phyloP scores from a whole-genome alignment of 805 yeast species.

The Sungouiella blattae region DNA sequence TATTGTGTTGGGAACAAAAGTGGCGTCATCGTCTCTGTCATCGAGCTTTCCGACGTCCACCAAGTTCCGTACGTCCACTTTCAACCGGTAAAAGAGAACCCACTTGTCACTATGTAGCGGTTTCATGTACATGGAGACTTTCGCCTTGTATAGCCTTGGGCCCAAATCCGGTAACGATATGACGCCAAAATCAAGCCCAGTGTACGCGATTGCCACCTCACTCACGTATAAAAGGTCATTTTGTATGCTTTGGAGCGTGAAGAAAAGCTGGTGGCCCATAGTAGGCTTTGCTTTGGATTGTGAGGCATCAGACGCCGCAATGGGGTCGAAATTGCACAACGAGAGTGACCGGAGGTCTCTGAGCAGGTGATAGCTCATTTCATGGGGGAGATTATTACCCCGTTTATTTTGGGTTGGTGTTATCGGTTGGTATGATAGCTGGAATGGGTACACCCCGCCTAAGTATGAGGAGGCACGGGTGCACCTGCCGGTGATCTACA shows the following conservation, averaged over 20 bases:
- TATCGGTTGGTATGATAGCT: too few species aligned
- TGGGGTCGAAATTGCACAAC: not conserved
- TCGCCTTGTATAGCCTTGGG: constrained; percentile 1
- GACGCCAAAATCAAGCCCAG: constrained; percentile 27
- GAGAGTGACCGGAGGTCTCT: not conserved
- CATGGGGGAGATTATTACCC: too few species aligned
- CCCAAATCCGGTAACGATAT: constrained; percentile 21
- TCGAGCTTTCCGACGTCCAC: not conserved
- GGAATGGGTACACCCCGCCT: too few species aligned
- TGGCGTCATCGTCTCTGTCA: not conserved
- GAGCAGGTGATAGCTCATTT: not conserved
- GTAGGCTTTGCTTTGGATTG: not conserved
- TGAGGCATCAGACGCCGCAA: not conserved
- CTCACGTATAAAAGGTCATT: constrained; percentile 28
- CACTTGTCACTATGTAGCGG: not conserved
- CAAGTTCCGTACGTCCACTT: constrained; percentile 8
- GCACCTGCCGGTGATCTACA: too few species aligned
- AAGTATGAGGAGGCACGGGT: too few species aligned
- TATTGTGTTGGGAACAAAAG: constrained; percentile 7
- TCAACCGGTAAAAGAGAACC: constrained; percentile 2
- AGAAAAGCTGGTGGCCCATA: constrained; percentile 12
- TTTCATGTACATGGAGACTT: constrained; percentile 5
- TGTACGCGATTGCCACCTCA: constrained; percentile 20
- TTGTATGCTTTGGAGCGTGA: constrained; percentile 20
- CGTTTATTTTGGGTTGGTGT: too few species aligned